Percentiles rank a stretch among this genome's conserved stretches.
Conservation (phyloP, 2,329 filamentous ascomycete genomes). For the Camillea tinctor region DNA sequence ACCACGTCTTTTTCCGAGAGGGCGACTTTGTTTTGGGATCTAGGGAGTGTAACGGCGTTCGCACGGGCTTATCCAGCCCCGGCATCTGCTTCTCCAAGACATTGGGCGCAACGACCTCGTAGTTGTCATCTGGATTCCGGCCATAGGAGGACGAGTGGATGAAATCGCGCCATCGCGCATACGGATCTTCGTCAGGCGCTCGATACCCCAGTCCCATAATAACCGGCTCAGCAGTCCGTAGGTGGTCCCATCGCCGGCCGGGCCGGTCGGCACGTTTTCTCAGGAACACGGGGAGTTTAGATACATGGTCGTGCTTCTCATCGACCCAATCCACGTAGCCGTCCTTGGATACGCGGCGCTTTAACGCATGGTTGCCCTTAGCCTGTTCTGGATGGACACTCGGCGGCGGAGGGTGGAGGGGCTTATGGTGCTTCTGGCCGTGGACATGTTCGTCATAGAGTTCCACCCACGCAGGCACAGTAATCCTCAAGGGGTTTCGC, state of each 20-base stretch:
- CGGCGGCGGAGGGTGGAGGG: conserved; percentile 21
- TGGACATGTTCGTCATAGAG: conserved; percentile 30
- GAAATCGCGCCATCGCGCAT: conserved; percentile 52
- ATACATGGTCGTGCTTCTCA: conserved; percentile 30
- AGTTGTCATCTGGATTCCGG: conserved; percentile 45
- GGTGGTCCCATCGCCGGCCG: conserved; percentile 59
- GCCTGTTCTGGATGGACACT: conserved; percentile 26
- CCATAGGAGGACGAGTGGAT: conserved; percentile 54
- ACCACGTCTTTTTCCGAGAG: conserved; percentile 34
- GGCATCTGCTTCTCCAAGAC: conserved; percentile 36
- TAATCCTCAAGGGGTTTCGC: conserved; percentile 28
- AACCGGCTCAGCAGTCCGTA: conserved; percentile 58
- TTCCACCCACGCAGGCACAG: conserved; percentile 33
- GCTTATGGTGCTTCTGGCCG: conserved; percentile 16
- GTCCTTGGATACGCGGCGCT: conserved; percentile 33
- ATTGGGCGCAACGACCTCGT: conserved; percentile 46
- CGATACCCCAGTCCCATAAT: conserved; percentile 51
- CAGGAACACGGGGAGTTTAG: conserved; percentile 45
- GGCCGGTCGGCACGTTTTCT: conserved; percentile 46
- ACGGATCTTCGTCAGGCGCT: conserved; percentile 40
- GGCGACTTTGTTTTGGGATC: conserved; percentile 35
- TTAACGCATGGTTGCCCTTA: conserved; percentile 27
- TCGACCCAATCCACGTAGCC: conserved; percentile 36
- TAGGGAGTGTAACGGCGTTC: conserved; percentile 38
- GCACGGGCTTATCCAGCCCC: conserved; percentile 39